Base-by-base conservation (phyloP, 345 rosid genomes). In the Moricandia moricandioides region DNA sequence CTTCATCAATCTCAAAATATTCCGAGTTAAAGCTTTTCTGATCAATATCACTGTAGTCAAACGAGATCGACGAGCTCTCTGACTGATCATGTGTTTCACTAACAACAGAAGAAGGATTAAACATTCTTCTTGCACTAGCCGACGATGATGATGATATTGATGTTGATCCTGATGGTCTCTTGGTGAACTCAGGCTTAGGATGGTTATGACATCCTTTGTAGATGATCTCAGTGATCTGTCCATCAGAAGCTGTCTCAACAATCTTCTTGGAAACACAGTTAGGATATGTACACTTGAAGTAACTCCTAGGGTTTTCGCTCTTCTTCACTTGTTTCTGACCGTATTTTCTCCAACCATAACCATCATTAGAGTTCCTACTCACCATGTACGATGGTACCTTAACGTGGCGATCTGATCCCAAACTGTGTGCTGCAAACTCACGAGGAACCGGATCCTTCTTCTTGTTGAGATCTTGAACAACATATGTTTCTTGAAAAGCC, bases 251-350 rank as follows among this genome's bases (percentile, higher is more conserved):
- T 56, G 85, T 86, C 86, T 95, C 99, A 8, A 95, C 93, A 52
- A 88, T 92, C 91, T 95, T 92, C 91, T 90, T 95, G 11, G 97
- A 90, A 11, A 89, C 92, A 71, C 99, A 94, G 75, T 37, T 83
- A 0, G 92, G 93, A 80, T 62, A 90, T 2, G 97, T 95, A 85
- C 99, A 95, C 90, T 95, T 95, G 86, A 90, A 95, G 81, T 95
- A 95, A 67, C 97, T 92, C 80, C 99, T 86, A 9, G 97, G 99
- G 74, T 95, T 95, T 62, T 92, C 96, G 56, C 97, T 95, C 67
- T 96, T 97, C 81, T 95, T 95, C 72, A 92, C 97, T 79, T 90
- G 95, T 71, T 92, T 95, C 75, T 95, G 97, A 5, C 99, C 99
- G 65, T 95, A 95, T 81, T 94, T 94, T 49, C 97, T 85, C 97